Evolutionary conservation across 345 rosid genomes (phyloP).

Genomic region (Murraya paniculata): DNA sequence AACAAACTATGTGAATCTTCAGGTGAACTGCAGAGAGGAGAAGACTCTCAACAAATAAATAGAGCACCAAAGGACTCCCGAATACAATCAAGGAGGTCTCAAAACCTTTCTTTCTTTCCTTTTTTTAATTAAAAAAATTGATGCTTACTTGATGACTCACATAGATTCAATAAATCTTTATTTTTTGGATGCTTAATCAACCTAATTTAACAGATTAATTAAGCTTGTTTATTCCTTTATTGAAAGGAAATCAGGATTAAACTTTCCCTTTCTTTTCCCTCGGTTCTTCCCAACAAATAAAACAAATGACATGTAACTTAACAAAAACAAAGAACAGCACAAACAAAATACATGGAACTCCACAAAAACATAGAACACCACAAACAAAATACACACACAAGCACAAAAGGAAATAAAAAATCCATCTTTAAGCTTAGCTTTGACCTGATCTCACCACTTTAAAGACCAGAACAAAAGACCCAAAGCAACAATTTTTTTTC

Average conservation of each 20-base stretch:
- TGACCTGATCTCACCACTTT: constrained; percentile 13
- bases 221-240: not conserved
- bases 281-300: not conserved
- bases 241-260: not conserved
- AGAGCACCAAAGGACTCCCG: not conserved
- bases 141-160: not conserved
- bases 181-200: not conserved
- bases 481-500: not conserved
- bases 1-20: not conserved
- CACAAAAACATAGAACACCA: not conserved
- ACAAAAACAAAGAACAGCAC: not conserved
- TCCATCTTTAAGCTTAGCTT: not conserved
- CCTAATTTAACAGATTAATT: not conserved
- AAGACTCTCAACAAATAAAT: not conserved
- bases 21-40: not conserved
- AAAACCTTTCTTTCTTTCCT: not conserved
- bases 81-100: not conserved
- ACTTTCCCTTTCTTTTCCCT: not conserved
- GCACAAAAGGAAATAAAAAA: not conserved
- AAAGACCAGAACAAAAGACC: constrained; percentile 10
- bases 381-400: not conserved
- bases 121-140: not conserved
- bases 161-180: not conserved
- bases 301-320: not conserved
- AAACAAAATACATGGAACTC: not conserved